Conservation (phyloP, 192 early-diverging fungal genomes). For the Backusella luteola region DNA sequence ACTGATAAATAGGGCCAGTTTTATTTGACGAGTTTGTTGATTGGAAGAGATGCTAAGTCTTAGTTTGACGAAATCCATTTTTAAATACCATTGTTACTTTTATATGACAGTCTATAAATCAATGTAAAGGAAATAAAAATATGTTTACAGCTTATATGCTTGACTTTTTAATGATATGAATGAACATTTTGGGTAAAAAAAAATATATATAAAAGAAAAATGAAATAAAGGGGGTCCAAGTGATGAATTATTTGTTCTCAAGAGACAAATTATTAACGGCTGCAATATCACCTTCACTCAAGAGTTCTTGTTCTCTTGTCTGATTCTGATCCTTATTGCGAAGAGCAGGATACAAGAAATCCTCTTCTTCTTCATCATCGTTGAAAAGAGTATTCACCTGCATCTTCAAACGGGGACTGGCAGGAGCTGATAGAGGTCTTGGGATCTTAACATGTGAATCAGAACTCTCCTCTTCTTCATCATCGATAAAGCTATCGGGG, state of each 20-base stretch:
- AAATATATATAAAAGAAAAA: neutral
- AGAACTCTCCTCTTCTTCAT: slow-evolving; percentile 59
- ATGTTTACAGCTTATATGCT: neutral
- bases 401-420: slow-evolving; percentile 63
- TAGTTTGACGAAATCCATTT: neutral
- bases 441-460: slow-evolving; percentile 73
- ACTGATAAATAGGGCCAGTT: slow-evolving; percentile 52
- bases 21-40: slow-evolving; percentile 67
- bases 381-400: slow-evolving; percentile 19
- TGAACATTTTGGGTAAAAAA: slow-evolving; percentile 6
- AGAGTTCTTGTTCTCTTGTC: slow-evolving; percentile 29
- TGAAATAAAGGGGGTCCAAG: neutral
- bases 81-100: neutral
- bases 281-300: slow-evolving; percentile 43
- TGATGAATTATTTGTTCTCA: slow-evolving; percentile 12
- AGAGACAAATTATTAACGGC: slow-evolving; percentile 33
- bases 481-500: slow-evolving; percentile 80
- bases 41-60: slow-evolving; percentile 42
- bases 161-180: slow-evolving; percentile 8
- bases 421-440: slow-evolving; percentile 84
- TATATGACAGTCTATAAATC: neutral
- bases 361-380: slow-evolving; percentile 45
- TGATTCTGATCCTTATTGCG: slow-evolving; percentile 19
- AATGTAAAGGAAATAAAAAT: neutral
- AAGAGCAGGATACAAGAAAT: slow-evolving; percentile 37